Base-by-base conservation (phyloP, 176 grass and related monocot species). In the Aegilops speltoides region DNA sequence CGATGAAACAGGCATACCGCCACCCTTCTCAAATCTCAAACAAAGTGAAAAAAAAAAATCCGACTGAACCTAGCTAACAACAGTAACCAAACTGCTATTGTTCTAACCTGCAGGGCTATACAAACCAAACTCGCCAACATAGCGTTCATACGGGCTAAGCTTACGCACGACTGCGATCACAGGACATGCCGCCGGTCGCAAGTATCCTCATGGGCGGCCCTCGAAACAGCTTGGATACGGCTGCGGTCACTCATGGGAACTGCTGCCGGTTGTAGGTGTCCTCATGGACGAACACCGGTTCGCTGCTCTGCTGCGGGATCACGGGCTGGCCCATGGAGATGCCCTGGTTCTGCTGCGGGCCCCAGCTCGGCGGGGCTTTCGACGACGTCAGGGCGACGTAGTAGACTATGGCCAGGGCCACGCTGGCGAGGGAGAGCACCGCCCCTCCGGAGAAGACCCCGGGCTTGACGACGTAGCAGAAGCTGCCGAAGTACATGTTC, bases 261-360 rank as follows among this genome's bases (percentile, higher is more conserved):
- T 96, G 90, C 81, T 92, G 97, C 64, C 97, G 81, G 59, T 93
- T 96, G 82, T 99, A 99, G 0, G 94, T 99, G 87, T 99, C 97
- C 77, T 99, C 97, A 0, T 99, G 97, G 80, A 99, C 97, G 46
- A 99, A 99, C 22, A 96, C 92, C 0, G 91, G 94, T 15, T 97
- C 90, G 1, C 36, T 94, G 81, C 88, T 94, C 78, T 93, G 90
- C 11, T 83, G 94, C 0, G 90, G 97, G 77, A 99, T 92, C 52
- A 92, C 89, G 20, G 97, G 92, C 23, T 96, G 97, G 29, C 88
- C 97, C 97, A 98, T 89, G 34, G 88, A 72, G 50, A 96, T 93
- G 29, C 93, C 93, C 54, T 95, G 92, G 76, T 87, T 89, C 69
- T 94, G 91, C 4, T 87, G 85, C 2, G 87, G 84, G 6, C 79